These are phyloP conservation scores for Mycena sanguinolenta DNA, from an alignment of 768 basidiomycete genomes.

Conservation along the genomic window DNA sequence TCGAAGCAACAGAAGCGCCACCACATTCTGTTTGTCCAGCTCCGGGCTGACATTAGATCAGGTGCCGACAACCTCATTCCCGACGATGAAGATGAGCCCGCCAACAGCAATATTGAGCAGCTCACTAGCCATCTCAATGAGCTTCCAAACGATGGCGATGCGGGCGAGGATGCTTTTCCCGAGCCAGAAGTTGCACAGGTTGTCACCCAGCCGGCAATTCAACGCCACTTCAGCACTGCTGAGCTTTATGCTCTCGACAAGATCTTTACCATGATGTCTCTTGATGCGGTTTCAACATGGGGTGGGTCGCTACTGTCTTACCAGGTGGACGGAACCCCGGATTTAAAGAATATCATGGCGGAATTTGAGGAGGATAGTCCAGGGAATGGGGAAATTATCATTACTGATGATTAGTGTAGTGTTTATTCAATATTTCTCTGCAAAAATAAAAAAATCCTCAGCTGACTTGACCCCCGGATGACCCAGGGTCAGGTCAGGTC, in stretches of 20 bases:
- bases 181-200: neutral
- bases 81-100: neutral
- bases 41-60: neutral
- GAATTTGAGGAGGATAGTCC: slow-evolving; percentile 7
- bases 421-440: no score
- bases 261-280: neutral
- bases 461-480: no score
- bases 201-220: neutral
- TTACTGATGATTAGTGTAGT: slow-evolving; percentile 2
- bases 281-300: neutral
- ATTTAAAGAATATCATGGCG: slow-evolving; percentile 3
- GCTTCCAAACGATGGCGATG: neutral
- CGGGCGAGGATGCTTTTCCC: neutral
- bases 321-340: slow-evolving; percentile 7
- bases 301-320: neutral
- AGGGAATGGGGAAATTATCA: neutral
- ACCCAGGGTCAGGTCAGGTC: no score
- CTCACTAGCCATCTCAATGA: neutral
- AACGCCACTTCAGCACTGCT: neutral
- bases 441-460: no score
- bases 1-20: neutral
- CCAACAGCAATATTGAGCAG: neutral
- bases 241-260: neutral
- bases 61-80: neutral
- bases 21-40: neutral